Conservation (phyloP, 129 eudicot species). For the Glebionis coronaria region DNA sequence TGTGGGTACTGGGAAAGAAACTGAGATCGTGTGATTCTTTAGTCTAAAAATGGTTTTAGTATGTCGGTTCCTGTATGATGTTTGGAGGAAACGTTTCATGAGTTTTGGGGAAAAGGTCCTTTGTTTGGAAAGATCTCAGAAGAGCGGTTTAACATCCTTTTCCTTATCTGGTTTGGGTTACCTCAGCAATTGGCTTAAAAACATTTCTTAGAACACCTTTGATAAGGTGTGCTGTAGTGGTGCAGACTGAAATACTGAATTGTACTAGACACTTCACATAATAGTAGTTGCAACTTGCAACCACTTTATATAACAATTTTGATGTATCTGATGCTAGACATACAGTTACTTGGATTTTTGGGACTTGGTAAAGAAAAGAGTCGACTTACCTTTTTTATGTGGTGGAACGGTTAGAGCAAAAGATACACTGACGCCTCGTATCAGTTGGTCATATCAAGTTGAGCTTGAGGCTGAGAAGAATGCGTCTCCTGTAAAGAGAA, state of each 20-base stretch:
- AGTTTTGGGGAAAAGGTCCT: conserved; percentile 4
- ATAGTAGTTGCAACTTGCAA: not conserved
- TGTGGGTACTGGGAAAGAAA: not conserved
- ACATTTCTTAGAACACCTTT: conserved; percentile 12
- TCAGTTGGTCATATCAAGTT: too few relatives aligned
- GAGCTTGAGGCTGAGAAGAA: too few relatives aligned
- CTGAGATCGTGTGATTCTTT: not conserved
- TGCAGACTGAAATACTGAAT: not conserved
- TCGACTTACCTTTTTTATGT: too few relatives aligned
- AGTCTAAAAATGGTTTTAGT: too few relatives aligned
- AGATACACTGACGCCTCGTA: too few relatives aligned
- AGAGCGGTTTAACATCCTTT: not conserved
- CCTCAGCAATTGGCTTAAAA: conserved; percentile 12
- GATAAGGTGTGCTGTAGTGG: not conserved
- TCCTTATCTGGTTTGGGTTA: not conserved
- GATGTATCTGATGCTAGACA: not conserved
- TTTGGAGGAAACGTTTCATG: not conserved
- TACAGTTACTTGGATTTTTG: not conserved
- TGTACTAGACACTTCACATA: not conserved
- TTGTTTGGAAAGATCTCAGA: conserved; percentile 10
- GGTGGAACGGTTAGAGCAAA: not conserved
- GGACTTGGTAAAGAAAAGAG: not conserved
- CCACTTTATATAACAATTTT: conserved; percentile 6
- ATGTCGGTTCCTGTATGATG: not conserved
- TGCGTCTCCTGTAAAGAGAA: too few relatives aligned